Percentiles rank a stretch among this genome's conserved stretches.
Evolutionary conservation across 2,329 filamentous ascomycete species (phyloP).

Genomic region (Cladosporium velox): DNA sequence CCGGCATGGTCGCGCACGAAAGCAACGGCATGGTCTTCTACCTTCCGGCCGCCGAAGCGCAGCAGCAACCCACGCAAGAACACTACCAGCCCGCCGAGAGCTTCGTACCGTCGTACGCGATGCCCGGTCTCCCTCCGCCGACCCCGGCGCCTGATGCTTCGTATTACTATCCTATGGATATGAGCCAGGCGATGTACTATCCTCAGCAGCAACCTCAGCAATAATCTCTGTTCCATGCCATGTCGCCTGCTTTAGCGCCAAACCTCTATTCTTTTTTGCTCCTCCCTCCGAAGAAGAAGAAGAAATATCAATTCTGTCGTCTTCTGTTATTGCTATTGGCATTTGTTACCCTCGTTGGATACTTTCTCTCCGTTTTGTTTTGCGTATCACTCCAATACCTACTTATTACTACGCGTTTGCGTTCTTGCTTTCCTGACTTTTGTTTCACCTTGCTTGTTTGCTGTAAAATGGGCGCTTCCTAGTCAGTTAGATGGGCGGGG

Average conservation of each 20-base stretch:
- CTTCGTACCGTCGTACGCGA: constrained; percentile 38
- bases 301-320: neutral
- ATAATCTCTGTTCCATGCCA: constrained; percentile 4
- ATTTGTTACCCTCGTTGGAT: neutral
- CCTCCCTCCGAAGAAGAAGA: neutral
- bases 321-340: neutral
- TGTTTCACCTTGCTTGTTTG: neutral
- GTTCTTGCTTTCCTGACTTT: neutral
- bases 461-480: neutral
- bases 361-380: neutral
- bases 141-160: constrained; percentile 30
- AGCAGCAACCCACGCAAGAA: constrained; percentile 28
- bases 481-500: neutral
- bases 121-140: constrained; percentile 36
- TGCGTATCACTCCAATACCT: neutral
- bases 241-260: neutral
- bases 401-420: neutral
- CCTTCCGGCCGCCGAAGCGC: constrained; percentile 46
- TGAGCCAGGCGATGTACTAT: constrained; percentile 27
- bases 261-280: neutral
- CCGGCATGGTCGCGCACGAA: constrained; percentile 74
- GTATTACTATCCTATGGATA: constrained; percentile 29
- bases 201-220: constrained; percentile 24
- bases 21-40: constrained; percentile 97
- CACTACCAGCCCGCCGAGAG: constrained; percentile 38